Evolutionary conservation across 2,329 filamentous ascomycete species (phyloP), one percentile per base, ranked within the genome.

Genomic region (Hypocreales sp.): DNA sequence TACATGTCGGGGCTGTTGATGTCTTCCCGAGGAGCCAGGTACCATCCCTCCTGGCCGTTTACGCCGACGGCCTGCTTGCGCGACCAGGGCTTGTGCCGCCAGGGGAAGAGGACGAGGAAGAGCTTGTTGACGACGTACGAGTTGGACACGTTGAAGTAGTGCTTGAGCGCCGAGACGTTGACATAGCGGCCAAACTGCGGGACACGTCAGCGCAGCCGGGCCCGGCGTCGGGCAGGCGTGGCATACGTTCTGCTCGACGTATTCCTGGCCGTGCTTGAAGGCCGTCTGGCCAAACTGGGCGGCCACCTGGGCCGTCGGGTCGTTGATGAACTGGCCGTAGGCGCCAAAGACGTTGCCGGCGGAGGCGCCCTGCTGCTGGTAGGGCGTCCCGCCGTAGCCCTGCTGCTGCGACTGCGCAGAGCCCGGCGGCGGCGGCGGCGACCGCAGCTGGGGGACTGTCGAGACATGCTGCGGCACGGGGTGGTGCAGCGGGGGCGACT

Each of bases 101-200:
- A 98, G 29, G 90, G 90, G 55, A 95, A 93, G 34, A 98, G 74
- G 32, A 98, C 87, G 32, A 98, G 72, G 48, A 79, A 73, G 32
- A 98, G 67, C 58, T 98, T 98, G 58, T 78, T 83, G 48, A 92
- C 65, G 48, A 98, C 90, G 56, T 98, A 98, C 33, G 72, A 80
- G 64, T 98, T 98, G 40, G 86, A 92, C 37, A 98, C 90, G 58
- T 95, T 94, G 63, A 98, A 98, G 67, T 95, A 98, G 58, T 94
- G 90, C 56, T 98, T 98, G 24, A 98, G 67, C 12, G 83, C 82
- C 10, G 79, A 78, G 41, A 95, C 79, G 46, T 86, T 93, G 55
- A 98, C 76, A 57, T 87, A 94, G 53, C 67, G 64, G 38, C 67
- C 67, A 38, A 69, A 56, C 64, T 67, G 29, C 22, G 22, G 8